Base-by-base conservation (phyloP, 495 filamentous ascomycete species). In the Aspergillus diversus region DNA sequence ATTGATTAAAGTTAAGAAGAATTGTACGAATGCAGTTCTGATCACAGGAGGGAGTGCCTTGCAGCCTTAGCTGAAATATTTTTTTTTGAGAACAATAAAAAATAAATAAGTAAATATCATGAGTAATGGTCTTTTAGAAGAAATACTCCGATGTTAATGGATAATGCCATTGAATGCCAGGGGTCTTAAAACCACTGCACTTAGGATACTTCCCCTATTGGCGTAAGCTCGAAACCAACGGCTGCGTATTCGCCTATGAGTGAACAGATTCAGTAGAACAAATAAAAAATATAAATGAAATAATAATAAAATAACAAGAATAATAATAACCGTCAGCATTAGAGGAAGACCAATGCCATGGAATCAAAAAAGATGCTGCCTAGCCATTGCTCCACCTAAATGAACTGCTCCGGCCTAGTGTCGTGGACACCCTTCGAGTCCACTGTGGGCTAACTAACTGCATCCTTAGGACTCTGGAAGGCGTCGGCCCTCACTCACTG, bases 321-420 rank as follows among this genome's bases (percentile, higher is more conserved):
- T 27, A 55, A 55, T 42, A 55, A 56, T 55, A 17, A 15, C 32
- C 46, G 33, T 42, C 16, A 57, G 42, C 35, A 50, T 49, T 12
- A 57, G 12, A 42, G 13, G 27, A 43, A 42, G 39, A 57, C 57
- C 42, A 59, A 49, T 59, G 51, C 57, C 53, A 50, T 54, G 48
- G 52, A 63, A 63, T 47, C 16, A 63, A 66, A 58, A 69, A 69
- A 62, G 61, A 66, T 66, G 65, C 54, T 69, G 67, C 67, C 67
- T 69, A 64, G 55, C 56, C 43, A 62, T 47, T 52, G 55, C 59
- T 66, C 64, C 64, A 66, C 64, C 47, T 21, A 46, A 48, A 57
- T 21, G 55, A 66, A 63, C 53, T 27, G 47, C 47, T 50, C 47
- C 21, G 47, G 16, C 46, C 58, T 60, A 60, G 58, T 37, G 58